Conservation (phyloP, 331 rosid genomes). For the Erythrophleum ivorense region DNA sequence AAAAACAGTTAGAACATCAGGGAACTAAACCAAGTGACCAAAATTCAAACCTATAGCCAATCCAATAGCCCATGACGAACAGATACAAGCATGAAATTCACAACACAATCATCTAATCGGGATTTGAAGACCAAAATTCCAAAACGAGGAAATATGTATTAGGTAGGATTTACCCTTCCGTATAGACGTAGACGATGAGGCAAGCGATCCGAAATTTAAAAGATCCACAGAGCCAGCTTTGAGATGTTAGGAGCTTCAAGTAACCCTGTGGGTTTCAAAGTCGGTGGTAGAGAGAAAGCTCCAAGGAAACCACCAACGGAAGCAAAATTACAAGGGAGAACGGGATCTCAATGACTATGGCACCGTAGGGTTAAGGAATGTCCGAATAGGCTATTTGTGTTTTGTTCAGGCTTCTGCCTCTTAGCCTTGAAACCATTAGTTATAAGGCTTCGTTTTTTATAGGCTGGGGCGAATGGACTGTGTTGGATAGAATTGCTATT, state of each 20-base stretch:
- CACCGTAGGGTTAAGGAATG: constrained; percentile 31
- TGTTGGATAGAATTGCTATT: no score
- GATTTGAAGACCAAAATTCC: neutral
- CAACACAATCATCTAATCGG: constrained; percentile 2
- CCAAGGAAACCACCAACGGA: neutral
- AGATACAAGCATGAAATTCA: constrained; percentile 32
- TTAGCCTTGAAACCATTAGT: neutral
- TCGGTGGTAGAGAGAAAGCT: neutral
- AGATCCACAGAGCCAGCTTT: no score
- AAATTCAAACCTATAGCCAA: neutral
- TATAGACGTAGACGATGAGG: neutral
- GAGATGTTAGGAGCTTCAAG: neutral
- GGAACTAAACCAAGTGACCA: neutral
- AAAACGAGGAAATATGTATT: neutral
- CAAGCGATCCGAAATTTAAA: neutral
- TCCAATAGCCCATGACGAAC: neutral
- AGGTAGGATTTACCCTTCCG: neutral
- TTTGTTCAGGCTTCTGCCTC: neutral
- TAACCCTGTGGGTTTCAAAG: neutral
- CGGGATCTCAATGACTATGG: neutral
- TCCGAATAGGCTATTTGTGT: neutral
- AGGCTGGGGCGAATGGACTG: neutral
- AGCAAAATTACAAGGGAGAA: neutral
- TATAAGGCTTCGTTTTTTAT: neutral
- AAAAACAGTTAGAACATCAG: neutral